Base-by-base conservation (phyloP, 2,329 filamentous ascomycete genomes). In the Geosmithia putterillii region DNA sequence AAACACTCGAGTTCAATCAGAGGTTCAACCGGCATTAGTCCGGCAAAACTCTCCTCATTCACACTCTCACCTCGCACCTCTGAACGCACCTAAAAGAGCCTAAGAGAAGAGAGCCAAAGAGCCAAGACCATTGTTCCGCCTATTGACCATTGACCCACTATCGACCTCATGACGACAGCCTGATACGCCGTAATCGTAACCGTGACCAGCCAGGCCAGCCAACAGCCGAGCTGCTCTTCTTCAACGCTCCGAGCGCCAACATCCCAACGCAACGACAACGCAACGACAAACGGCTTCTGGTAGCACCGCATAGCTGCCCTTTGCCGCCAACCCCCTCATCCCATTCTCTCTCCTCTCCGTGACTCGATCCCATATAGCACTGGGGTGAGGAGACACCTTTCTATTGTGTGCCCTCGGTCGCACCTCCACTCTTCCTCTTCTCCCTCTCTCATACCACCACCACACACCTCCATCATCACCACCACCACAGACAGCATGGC, bases 401-500 rank as follows among this genome's bases (percentile, higher is more conserved):
- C 15, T 6, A 32, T 32, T 12, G 28, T 12, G 28, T 14, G 28
- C 14, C 35, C n/a, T 18, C 35, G 8, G n/a, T 37, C 19, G 6
- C n/a, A n/a, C n/a, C n/a, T n/a, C 9, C 35, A 37, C 19, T 15
- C 4, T 18, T 20, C 35, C 18, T 21, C 19, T 21, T 38, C 36
- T 18, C n/a, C 36, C 14, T 18, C 12, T 12, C 10, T 18, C 17
- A 3, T 19, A 20, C 18, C 17, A 8, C 18, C 37, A 22, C n/a
- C 37, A 39, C 18, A 20, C 37, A 5, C 37, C 15, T 7, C 18
- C 14, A 17, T 17, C 14, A 7, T 6, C 7, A 12, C 34, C 15
- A 39, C 19, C 38, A 10, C 18, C 38, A 19, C 8, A n/a, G 20
- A 39, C 38, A n/a, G 46, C 52, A 82, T 82, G 77, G 65, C 78